phyloP scores from a whole-genome alignment of 148 eudicot species.

The Nyssa sinensis region DNA sequence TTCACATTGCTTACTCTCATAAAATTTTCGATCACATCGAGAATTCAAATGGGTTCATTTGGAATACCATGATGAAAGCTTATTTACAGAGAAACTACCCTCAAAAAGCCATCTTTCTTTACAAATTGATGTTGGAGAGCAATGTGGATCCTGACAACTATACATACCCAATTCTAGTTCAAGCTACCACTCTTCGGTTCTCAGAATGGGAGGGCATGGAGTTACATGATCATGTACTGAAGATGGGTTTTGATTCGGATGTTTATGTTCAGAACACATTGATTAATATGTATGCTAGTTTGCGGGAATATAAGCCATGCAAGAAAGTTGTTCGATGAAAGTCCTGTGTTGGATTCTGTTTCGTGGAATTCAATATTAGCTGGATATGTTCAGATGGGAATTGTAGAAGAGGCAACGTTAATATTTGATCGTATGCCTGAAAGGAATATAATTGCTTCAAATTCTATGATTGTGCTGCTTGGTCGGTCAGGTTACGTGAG shows the following conservation, averaged over 20 bases:
- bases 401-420: conserved; percentile 41
- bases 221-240: conserved; percentile 62
- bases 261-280: conserved; percentile 57
- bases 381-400: conserved; percentile 49
- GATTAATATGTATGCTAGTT: conserved; percentile 66
- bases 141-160: conserved; percentile 43
- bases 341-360: conserved; percentile 57
- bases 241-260: conserved; percentile 55
- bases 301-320: conserved; percentile 48
- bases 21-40: conserved; percentile 45
- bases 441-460: conserved; percentile 55
- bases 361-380: conserved; percentile 80
- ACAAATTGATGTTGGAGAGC: conserved; percentile 41
- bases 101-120: conserved; percentile 37
- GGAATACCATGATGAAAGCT: conserved; percentile 70
- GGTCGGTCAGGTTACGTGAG: conserved; percentile 48
- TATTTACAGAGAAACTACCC: conserved; percentile 27
- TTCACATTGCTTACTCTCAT: conserved; percentile 37
- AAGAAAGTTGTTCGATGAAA: conserved; percentile 66
- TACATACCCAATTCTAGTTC: conserved; percentile 53
- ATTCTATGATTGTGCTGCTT: conserved; percentile 68
- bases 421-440: conserved; percentile 56
- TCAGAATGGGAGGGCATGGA: conserved; percentile 43
- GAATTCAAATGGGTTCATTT: conserved; percentile 54
- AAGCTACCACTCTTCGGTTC: conserved; percentile 33